A percentile compares a stretch with the other conserved stretches of the same genome.
These are phyloP conservation scores for Claviceps maximensis DNA, from an alignment of 2,329 filamentous ascomycete genomes.

Conservation along the genomic window DNA sequence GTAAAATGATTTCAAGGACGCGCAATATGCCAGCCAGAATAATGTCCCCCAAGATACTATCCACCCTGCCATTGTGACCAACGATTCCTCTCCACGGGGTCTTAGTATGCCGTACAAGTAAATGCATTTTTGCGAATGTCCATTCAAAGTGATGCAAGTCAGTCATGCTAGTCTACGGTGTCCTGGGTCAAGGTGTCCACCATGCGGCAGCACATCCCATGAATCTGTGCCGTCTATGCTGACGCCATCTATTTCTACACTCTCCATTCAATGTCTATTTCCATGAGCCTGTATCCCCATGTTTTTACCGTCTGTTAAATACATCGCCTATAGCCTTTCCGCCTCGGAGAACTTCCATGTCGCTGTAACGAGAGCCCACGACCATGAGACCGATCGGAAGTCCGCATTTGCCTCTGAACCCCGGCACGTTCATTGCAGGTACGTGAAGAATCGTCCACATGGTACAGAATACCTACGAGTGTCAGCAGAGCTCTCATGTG, in stretches of 20 bases:
- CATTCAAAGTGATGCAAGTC: too few species aligned
- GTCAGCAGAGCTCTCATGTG: neutral
- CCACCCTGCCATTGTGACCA: too few species aligned
- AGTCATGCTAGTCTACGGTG: too few species aligned
- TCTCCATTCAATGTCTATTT: neutral
- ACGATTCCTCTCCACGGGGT: too few species aligned
- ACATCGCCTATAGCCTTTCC: conserved; percentile 24
- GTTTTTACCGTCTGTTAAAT: conserved; percentile 11
- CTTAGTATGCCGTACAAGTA: too few species aligned
- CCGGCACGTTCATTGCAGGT: conserved; percentile 51
- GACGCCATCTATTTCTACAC: neutral
- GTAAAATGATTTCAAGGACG: too few species aligned
- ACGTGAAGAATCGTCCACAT: conserved; percentile 35
- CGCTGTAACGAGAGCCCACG: conserved; percentile 32
- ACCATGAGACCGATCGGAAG: conserved; percentile 48
- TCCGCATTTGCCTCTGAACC: conserved; percentile 37
- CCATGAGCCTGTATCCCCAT: neutral
- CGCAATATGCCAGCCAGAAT: too few species aligned
- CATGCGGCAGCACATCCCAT: neutral
- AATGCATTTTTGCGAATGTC: too few species aligned
- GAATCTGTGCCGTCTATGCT: neutral
- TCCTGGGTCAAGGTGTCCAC: too few species aligned
- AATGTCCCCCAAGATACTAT: too few species aligned
- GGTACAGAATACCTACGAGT: conserved; percentile 6
- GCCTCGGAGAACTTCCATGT: conserved; percentile 30